These are phyloP conservation scores for Xenosphaeropsis pyriputrescens DNA, from an alignment of 2,329 filamentous ascomycete genomes.

Conservation along the genomic window DNA sequence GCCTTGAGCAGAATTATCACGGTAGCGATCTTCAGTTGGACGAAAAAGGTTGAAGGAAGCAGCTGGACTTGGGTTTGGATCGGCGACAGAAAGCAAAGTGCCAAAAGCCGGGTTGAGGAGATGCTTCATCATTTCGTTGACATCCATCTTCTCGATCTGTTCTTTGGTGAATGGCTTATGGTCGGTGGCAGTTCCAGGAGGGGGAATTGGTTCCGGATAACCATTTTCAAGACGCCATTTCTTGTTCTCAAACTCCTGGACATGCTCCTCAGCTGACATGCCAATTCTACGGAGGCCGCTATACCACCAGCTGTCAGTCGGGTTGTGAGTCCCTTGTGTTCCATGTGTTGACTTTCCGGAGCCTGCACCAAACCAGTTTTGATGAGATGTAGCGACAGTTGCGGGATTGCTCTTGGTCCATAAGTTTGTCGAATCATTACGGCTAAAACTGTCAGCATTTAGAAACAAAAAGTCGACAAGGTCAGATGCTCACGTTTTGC, in stretches of 20 bases:
- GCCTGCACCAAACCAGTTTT: too few species aligned
- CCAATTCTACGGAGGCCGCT: neutral
- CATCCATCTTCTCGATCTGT: slow-evolving; percentile 11
- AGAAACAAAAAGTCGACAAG: too few species aligned
- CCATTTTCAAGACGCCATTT: too few species aligned
- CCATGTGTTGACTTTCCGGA: too few species aligned
- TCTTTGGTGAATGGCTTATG: slow-evolving; percentile 6
- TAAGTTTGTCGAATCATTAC: neutral
- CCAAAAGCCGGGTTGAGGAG: slow-evolving; percentile 13
- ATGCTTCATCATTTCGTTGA: slow-evolving; percentile 9
- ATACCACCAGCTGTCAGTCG: neutral
- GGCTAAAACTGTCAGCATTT: neutral
- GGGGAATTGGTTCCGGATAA: too few species aligned
- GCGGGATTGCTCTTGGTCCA: too few species aligned
- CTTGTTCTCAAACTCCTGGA: slow-evolving; percentile 1
- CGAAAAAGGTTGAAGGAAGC: slow-evolving; percentile 9
- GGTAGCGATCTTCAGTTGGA: slow-evolving; percentile 7
- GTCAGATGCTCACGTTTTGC: too few species aligned
- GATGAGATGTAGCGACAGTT: too few species aligned
- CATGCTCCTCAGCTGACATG: neutral
- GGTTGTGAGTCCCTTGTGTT: too few species aligned
- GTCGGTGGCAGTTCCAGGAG: neutral
- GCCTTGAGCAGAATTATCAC: slow-evolving; percentile 12
- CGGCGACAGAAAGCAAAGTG: slow-evolving; percentile 11
- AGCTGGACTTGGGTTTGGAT: slow-evolving; percentile 6